Percentiles rank a stretch among this genome's conserved stretches.
These are phyloP conservation scores for Lactarius tabidus DNA, from an alignment of 768 basidiomycete genomes.

Conservation along the genomic window DNA sequence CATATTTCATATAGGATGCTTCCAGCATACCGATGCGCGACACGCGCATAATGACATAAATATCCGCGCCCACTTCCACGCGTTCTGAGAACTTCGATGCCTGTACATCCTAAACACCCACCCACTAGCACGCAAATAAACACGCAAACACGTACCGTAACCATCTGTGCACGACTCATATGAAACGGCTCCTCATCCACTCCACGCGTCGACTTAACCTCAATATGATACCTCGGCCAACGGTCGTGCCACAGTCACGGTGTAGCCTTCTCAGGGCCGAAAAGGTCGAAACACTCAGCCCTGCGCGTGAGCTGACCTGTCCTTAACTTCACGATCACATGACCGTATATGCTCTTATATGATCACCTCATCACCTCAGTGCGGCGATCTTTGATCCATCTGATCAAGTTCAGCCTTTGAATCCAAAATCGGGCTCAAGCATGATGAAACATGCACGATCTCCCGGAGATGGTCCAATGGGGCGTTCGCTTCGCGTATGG, in stretches of 20 bases:
- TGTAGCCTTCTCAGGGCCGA: conserved; percentile 16
- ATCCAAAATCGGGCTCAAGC: too few relatives aligned
- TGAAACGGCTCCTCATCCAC: conserved; percentile 27
- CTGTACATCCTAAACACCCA: background rate
- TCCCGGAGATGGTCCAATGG: too few relatives aligned
- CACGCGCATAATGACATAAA: conserved; percentile 19
- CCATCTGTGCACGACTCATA: conserved; percentile 28
- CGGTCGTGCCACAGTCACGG: conserved; percentile 24
- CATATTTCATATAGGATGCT: background rate
- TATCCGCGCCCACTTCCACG: background rate
- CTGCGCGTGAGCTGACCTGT: conserved; percentile 29
- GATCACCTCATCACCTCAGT: too few relatives aligned
- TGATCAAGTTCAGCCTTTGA: too few relatives aligned
- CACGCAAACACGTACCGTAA: conserved; percentile 24
- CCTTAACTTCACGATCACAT: too few relatives aligned
- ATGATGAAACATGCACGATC: too few relatives aligned
- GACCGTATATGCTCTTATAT: too few relatives aligned
- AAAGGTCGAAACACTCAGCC: conserved; percentile 23
- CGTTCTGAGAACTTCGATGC: conserved; percentile 1
- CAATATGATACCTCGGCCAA: conserved; percentile 31
- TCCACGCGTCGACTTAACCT: conserved; percentile 31
- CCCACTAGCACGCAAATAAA: too few relatives aligned
- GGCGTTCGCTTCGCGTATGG: too few relatives aligned
- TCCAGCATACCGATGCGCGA: background rate
- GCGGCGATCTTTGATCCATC: too few relatives aligned